A percentile compares a stretch with the other conserved stretches of the same genome.
Evolutionary conservation across 768 basidiomycete genomes (phyloP).

Genomic region (Dictyophora rubrovolvata): DNA sequence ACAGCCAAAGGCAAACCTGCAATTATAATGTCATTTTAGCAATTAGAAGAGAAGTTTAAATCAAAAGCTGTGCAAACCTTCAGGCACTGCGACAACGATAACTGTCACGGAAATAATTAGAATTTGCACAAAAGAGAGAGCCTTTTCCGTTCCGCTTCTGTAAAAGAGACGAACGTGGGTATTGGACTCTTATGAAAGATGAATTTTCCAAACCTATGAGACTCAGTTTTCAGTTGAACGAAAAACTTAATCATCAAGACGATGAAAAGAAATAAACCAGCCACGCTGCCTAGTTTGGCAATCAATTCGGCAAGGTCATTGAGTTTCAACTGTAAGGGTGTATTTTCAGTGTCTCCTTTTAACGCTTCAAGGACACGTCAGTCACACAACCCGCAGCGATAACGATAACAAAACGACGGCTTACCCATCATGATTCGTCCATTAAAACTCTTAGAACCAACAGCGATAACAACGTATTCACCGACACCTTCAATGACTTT

Average conservation of each 20-base stretch:
- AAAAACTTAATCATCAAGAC: conserved; percentile 93
- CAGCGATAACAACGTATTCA: conserved; percentile 82
- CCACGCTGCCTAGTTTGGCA: conserved; percentile 77
- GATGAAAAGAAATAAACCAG: conserved; percentile 71
- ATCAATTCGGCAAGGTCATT: conserved; percentile 92
- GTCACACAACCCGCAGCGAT: too few relatives aligned
- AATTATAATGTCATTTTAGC: conserved; percentile 2
- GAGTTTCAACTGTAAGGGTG: conserved; percentile 88
- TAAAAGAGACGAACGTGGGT: conserved; percentile 3
- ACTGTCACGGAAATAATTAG: conserved; percentile 91
- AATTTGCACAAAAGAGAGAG: conserved; percentile 84
- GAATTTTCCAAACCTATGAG: conserved; percentile 37
- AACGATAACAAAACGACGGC: conserved; percentile 19
- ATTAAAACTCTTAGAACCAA: conserved; percentile 89
- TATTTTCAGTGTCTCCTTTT: conserved; percentile 76
- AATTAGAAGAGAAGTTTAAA: conserved; percentile 7
- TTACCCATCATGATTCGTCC: conserved; percentile 96
- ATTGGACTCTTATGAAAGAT: background rate
- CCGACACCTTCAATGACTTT: conserved; percentile 96
- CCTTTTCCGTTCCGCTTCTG: conserved; percentile 56
- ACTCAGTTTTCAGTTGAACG: conserved; percentile 66
- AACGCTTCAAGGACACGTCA: conserved; percentile 43
- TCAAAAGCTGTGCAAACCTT: conserved; percentile 34
- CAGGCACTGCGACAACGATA: conserved; percentile 82
- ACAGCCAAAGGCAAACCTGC: conserved; percentile 88